Conservation (phyloP, 805 yeast species). For the Candida hispaniensis region DNA sequence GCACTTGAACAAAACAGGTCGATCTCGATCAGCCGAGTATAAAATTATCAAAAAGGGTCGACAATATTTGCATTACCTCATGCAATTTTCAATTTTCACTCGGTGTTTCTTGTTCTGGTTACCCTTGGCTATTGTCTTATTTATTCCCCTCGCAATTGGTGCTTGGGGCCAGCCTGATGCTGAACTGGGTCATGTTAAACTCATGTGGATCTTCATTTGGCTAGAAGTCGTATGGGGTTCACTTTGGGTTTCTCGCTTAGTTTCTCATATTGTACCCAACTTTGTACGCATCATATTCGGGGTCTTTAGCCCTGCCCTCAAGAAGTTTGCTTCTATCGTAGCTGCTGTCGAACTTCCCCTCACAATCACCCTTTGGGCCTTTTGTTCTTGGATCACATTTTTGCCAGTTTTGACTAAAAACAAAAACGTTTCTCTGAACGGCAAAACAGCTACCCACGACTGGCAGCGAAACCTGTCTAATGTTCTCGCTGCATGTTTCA, state of each 20-base stretch:
- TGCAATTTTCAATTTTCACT: constrained; percentile 23
- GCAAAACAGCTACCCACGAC: constrained; percentile 20
- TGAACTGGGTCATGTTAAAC: constrained; percentile 27
- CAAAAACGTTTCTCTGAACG: constrained; percentile 20
- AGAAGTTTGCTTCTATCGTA: constrained; percentile 26
- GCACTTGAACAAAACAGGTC: constrained; percentile 10
- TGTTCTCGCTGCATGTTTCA: constrained; percentile 30
- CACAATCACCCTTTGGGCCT: constrained; percentile 29
- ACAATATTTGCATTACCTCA: constrained; percentile 17
- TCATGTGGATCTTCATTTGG: constrained; percentile 34
- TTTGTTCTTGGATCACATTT: constrained; percentile 31
- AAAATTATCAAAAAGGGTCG: constrained; percentile 19
- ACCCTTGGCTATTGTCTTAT: constrained; percentile 30
- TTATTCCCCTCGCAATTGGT: constrained; percentile 32
- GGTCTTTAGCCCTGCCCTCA: constrained; percentile 27
- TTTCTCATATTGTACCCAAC: constrained; percentile 30
- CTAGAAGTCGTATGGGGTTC: constrained; percentile 33
- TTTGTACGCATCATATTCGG: constrained; percentile 25
- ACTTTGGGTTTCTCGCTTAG: constrained; percentile 27
- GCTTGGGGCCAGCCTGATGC: constrained; percentile 29
- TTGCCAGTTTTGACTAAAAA: constrained; percentile 28
- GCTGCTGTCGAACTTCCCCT: constrained; percentile 30
- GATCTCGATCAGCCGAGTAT: constrained; percentile 15
- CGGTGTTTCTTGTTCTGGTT: constrained; percentile 30
- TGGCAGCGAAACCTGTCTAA: constrained; percentile 31